phyloP scores from a whole-genome alignment of 768 basidiomycete species.

The Mycena haematopus region DNA sequence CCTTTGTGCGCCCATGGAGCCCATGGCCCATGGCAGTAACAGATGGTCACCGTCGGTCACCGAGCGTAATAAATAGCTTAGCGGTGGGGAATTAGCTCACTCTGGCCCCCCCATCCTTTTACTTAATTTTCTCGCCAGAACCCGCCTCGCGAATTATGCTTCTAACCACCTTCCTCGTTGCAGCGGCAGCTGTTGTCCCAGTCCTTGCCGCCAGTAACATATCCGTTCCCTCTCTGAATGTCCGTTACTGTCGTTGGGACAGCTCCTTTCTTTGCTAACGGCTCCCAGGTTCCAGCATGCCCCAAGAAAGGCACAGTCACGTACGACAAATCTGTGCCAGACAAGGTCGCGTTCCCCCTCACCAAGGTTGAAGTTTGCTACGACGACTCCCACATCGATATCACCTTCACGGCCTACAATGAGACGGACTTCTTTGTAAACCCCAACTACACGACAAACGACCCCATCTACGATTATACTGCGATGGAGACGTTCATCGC shows the following conservation, averaged over 20 bases:
- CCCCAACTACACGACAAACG: conserved; percentile 16
- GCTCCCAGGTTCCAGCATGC: conserved; percentile 23
- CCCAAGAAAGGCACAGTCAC: conserved; percentile 18
- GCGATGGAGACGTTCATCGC: conserved; percentile 29
- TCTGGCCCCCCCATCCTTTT: neutral
- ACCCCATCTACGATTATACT: conserved; percentile 24
- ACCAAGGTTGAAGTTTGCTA: conserved; percentile 28
- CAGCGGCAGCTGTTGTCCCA: conserved; percentile 5
- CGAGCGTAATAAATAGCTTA: no score
- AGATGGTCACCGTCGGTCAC: no score
- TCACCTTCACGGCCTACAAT: conserved; percentile 27
- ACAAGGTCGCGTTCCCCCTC: conserved; percentile 20
- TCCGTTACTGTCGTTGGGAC: neutral
- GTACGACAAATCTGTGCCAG: conserved; percentile 25
- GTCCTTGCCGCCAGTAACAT: conserved; percentile 11
- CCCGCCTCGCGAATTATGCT: conserved; percentile 8
- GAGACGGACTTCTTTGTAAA: conserved; percentile 29
- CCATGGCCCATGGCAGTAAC: no score
- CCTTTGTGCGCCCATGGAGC: no score
- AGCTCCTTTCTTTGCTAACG: neutral
- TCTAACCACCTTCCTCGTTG: conserved; percentile 12
- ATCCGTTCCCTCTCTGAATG: conserved; percentile 20
- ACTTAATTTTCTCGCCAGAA: no score
- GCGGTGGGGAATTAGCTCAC: neutral
- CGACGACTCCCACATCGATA: conserved; percentile 12